Base-by-base conservation (phyloP, 441 rosid species). In the Geranium incanum region DNA sequence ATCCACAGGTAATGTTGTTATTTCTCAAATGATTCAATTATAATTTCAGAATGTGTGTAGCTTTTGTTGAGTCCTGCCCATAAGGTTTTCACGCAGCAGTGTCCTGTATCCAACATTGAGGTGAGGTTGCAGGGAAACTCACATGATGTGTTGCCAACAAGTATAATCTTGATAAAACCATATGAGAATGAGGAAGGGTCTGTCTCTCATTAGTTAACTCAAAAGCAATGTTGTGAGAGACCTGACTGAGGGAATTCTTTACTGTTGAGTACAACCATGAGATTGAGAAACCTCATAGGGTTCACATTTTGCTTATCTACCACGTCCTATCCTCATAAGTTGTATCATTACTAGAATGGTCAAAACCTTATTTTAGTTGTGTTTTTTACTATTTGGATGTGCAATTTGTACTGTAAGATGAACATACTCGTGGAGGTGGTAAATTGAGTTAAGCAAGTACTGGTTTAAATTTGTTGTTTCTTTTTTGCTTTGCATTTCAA, bases 1-100 rank as follows among this genome's bases (percentile, higher is more conserved):
- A 84, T 73, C 98, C 99, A 71, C 96, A 95, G 96, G 99, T 90
- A 72, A 68, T 67, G 18, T 3, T 76, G 72, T 69, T 70, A 23
- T 50, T 59, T 28, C 57, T 23, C 21, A 28, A 70, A 65, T 70
- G 39, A 66, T 68, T 65, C 38, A 41, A 19, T 67, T 45, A 23
- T 13, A 67, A n/a, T 37, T 13, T 38, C 3, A 1, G 15, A 38
- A 38, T 37, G 9, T 37, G 13, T 67, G 23, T 36, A 13, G 23
- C 5, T 36, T 67, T 23, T 37, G 28, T 67, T 12, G 41, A 36
- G 36, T 66, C 3, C 6, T 38, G 18, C 15, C 5, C 60, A 52
- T 39, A 39, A 39, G 43, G 43, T 39, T 39, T 39, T 39, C 43
- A 39, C 43, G 8, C 43, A 39, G 8, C 6, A 39, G 43, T 39